Percentiles rank a stretch among this genome's conserved stretches.
Evolutionary conservation across 805 yeast genomes (phyloP).

Genomic region (Zygotorulaspora chibaensis): DNA sequence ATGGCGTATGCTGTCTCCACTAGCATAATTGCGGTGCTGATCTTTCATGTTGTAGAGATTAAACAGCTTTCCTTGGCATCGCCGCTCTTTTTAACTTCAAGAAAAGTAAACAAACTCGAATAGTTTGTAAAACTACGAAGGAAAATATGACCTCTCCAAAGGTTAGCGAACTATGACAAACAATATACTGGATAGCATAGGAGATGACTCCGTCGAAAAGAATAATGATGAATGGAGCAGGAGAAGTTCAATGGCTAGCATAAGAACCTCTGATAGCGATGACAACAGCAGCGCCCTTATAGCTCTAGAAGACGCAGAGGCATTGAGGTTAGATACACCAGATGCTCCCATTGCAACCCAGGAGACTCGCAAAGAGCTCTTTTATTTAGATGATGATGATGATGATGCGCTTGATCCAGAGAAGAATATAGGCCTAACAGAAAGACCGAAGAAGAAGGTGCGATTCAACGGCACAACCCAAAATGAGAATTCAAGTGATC

Average conservation of each 20-base stretch:
- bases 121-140: too few relatives aligned
- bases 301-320: constrained; percentile 12
- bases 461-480: constrained; percentile 10
- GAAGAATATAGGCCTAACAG: background rate
- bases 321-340: constrained; percentile 16
- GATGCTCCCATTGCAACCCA: background rate
- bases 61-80: too few relatives aligned
- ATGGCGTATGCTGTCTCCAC: too few relatives aligned
- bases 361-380: constrained; percentile 8
- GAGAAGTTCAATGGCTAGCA: background rate
- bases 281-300: constrained; percentile 14
- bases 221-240: background rate
- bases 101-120: too few relatives aligned
- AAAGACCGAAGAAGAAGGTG: constrained; percentile 5
- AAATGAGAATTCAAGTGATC: constrained; percentile 9
- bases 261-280: background rate
- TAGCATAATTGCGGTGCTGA: too few relatives aligned
- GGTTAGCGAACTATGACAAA: background rate
- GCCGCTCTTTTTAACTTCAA: too few relatives aligned
- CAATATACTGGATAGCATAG: constrained; percentile 3
- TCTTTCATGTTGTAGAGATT: too few relatives aligned
- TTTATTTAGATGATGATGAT: constrained; percentile 14
- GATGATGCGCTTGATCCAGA: constrained; percentile 3
- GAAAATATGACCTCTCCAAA: too few relatives aligned
- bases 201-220: constrained; percentile 8